Evolutionary conservation across 352 stramenopile genomes (phyloP).

Genomic region (Pseudoperonospora humuli): DNA sequence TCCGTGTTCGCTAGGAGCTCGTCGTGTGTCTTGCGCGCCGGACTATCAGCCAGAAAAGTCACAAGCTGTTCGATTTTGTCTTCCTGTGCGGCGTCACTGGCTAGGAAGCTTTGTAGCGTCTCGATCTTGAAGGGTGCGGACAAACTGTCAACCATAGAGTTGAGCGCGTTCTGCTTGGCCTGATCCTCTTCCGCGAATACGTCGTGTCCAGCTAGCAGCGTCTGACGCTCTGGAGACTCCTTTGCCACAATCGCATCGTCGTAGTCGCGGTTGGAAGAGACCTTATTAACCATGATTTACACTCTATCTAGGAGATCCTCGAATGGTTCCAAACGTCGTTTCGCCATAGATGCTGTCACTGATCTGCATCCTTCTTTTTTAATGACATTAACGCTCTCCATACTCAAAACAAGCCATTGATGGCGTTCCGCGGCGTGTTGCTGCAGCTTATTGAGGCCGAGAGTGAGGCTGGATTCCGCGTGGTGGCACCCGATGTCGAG

Average conservation of each 20-base stretch:
- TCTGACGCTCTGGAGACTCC: not conserved
- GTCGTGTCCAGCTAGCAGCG: constrained; percentile 10
- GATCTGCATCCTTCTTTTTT: not conserved
- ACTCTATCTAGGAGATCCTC: too few species aligned
- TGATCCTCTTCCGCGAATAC: constrained; percentile 19
- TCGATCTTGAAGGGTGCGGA: not conserved
- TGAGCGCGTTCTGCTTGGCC: constrained; percentile 14
- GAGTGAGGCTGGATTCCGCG: constrained; percentile 31
- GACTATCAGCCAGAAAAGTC: too few species aligned
- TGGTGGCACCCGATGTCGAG: constrained; percentile 39
- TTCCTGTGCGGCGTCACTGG: too few species aligned
- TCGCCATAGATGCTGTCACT: constrained; percentile 9
- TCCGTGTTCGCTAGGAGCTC: too few species aligned
- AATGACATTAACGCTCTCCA: constrained; percentile 7
- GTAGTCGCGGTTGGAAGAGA: not conserved
- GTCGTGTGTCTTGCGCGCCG: too few species aligned
- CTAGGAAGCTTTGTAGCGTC: constrained; percentile 11
- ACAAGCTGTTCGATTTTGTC: too few species aligned
- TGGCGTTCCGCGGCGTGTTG: constrained; percentile 69
- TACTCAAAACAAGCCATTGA: constrained; percentile 9
- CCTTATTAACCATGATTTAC: not conserved
- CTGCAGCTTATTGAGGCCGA: constrained; percentile 32
- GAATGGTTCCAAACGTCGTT: too few species aligned
- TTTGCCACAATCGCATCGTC: not conserved
- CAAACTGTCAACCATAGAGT: constrained; percentile 15